Evolutionary conservation across 345 rosid genomes (phyloP).

Genomic region (Adansonia digitata): DNA sequence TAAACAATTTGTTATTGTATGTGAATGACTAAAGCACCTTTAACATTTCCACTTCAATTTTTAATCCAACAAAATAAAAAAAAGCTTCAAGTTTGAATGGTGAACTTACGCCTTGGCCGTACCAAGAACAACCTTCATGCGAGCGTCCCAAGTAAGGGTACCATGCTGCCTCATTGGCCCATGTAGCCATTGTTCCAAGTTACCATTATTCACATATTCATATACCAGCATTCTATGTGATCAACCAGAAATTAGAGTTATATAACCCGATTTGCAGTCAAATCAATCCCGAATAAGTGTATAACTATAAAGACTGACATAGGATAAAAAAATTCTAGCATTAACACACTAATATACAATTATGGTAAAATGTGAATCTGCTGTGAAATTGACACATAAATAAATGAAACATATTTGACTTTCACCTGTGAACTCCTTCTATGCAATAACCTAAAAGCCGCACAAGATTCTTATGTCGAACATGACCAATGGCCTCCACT

Average conservation of each 20-base stretch:
- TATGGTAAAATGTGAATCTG: not conserved
- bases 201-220: slow-evolving; percentile 82
- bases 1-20: too few relatives aligned
- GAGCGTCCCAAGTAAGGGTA: slow-evolving; percentile 74
- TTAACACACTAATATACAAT: not conserved
- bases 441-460: slow-evolving; percentile 90
- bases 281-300: too few relatives aligned
- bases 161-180: slow-evolving; percentile 62
- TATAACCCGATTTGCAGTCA: not conserved
- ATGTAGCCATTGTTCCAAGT: slow-evolving; percentile 83
- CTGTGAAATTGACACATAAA: not conserved
- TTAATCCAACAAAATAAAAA: not conserved
- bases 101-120: slow-evolving; percentile 90
- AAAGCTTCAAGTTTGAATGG: slow-evolving; percentile 8
- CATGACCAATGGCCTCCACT: slow-evolving; percentile 98
- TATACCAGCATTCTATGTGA: slow-evolving; percentile 70
- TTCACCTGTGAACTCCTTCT: slow-evolving; percentile 88
- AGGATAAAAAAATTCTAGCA: not conserved
- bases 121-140: slow-evolving; percentile 71
- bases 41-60: not conserved
- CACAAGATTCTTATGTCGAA: slow-evolving; percentile 89
- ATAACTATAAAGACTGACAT: too few relatives aligned
- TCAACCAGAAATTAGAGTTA: slow-evolving; percentile 11
- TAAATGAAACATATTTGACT: slow-evolving; percentile 6
- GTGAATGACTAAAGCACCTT: too few relatives aligned